Evolutionary conservation across 345 rosid genomes (phyloP), one percentile per base, ranked within the genome.

Genomic region (Eucalyptus cladocalyx): DNA sequence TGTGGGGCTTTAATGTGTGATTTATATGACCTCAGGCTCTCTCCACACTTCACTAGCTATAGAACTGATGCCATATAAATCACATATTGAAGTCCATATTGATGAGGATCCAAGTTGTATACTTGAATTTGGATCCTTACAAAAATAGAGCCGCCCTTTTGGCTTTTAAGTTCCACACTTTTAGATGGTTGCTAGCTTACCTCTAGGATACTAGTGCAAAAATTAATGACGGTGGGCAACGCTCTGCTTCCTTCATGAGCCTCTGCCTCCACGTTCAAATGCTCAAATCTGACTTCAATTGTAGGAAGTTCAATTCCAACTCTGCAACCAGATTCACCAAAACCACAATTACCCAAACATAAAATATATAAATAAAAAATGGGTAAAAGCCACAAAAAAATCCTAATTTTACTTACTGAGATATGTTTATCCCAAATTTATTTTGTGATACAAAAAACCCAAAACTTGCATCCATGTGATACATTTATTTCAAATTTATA

Each of bases 181-280:
- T 32, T 58, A 53, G 48, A 30, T 42, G 60, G 32, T 58, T 89
- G 42, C 40, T 37, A 53, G 76, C n/a, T 90, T 92, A 97, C 99
- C 95, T 96, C 98, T 9, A 91, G 80, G 47, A 95, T 89, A 58
- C 89, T 90, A n/a, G 88, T 24, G 50, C 50, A 54, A 94, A 94
- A 97, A 88, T 97, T 95, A 86, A 95, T 10, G n/a, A 96, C 50
- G 11, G 96, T 86, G 11, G 99, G 97, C 87, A 96, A 91, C 11
- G 98, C 97, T 90, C 93, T 94, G 89, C 95, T 91, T 90, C 96
- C 98, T 5, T 91, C 95, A 86, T 90, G 89, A 50, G 95, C 95
- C 92, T 95, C 95, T 86, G 94, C 97, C 86, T 95, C 93, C 32
- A 93, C 80, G 49, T 92, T 93, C n/a, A 94, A 89, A 89, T 93